Evolutionary conservation across 1,284 basidiomycete species (phyloP).

Genomic region (Cutaneotrichosporon cavernicola): DNA sequence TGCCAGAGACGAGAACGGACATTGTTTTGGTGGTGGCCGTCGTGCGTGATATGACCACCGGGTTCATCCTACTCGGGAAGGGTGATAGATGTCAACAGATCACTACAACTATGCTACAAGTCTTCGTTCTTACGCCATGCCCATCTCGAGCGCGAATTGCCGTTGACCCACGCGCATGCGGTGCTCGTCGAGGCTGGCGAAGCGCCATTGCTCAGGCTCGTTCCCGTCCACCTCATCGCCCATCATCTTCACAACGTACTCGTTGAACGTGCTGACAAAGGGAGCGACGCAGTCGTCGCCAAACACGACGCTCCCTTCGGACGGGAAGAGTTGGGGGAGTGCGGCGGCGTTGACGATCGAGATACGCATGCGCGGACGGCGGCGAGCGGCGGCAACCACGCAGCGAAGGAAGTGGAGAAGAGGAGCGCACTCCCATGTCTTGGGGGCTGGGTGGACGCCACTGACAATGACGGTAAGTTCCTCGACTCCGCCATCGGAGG

Average conservation of each 20-base stretch:
- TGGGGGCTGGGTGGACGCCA: background rate
- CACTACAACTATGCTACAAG: background rate
- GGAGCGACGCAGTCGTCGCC: slow-evolving; percentile 1
- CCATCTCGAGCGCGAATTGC: slow-evolving; percentile 4
- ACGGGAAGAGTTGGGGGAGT: background rate
- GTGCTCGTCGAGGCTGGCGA: background rate
- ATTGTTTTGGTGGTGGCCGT: no score
- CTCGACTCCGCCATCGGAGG: background rate
- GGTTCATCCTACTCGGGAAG: no score
- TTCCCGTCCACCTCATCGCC: background rate
- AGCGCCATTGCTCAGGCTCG: background rate
- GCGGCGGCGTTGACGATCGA: slow-evolving; percentile 1
- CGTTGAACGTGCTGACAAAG: background rate
- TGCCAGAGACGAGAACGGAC: no score
- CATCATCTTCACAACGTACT: background rate
- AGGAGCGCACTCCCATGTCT: background rate
- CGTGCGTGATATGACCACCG: no score
- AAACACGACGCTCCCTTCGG: slow-evolving; percentile 4
- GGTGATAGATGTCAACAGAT: background rate
- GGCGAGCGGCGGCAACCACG: background rate
- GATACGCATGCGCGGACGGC: background rate
- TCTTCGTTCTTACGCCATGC: background rate
- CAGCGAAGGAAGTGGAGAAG: slow-evolving; percentile 8
- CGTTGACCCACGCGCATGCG: background rate
- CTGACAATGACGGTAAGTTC: slow-evolving; percentile 1